Percentiles rank a stretch among this genome's conserved stretches.
Evolutionary conservation across 2,329 filamentous ascomycete genomes (phyloP).

Genomic region (Exophiala aquamarina): DNA sequence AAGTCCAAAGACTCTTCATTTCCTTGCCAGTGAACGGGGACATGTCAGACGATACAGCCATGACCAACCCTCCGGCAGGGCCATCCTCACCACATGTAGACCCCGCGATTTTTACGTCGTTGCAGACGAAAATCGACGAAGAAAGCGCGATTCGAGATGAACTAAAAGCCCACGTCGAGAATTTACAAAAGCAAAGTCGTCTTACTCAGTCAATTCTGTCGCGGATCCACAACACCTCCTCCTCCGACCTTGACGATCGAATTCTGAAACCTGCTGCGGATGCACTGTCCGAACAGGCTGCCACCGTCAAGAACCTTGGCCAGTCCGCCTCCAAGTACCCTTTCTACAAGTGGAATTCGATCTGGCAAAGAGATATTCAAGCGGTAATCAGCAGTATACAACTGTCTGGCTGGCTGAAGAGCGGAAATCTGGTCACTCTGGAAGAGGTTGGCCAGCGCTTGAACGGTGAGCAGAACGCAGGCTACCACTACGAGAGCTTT

Average conservation of each 20-base stretch:
- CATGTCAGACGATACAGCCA: slow-evolving; percentile 22
- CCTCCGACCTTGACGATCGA: slow-evolving; percentile 60
- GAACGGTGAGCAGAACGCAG: slow-evolving; percentile 55
- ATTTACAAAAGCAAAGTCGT: slow-evolving; percentile 76
- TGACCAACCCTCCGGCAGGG: slow-evolving; percentile 19
- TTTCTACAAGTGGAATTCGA: slow-evolving; percentile 95
- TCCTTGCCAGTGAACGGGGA: too few species aligned
- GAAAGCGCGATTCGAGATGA: slow-evolving; percentile 79
- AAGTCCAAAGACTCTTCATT: too few species aligned
- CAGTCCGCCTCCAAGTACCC: slow-evolving; percentile 78
- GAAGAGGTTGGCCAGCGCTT: slow-evolving; percentile 82
- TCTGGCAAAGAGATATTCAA: slow-evolving; percentile 84
- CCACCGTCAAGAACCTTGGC: slow-evolving; percentile 69
- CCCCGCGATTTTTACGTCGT: slow-evolving; percentile 78
- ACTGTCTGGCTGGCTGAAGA: slow-evolving; percentile 54
- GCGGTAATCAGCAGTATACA: slow-evolving; percentile 78
- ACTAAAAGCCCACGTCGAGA: slow-evolving; percentile 76
- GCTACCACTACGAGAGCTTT: not conserved
- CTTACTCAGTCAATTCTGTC: slow-evolving; percentile 81
- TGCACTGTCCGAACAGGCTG: slow-evolving; percentile 70
- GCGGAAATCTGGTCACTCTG: slow-evolving; percentile 75
- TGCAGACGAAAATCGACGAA: slow-evolving; percentile 87
- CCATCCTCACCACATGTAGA: slow-evolving; percentile 62
- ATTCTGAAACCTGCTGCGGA: slow-evolving; percentile 69
- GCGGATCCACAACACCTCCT: slow-evolving; percentile 82